Evolutionary conservation across 2,329 filamentous ascomycete species (phyloP).

Genomic region (Diaporthe sp.): DNA sequence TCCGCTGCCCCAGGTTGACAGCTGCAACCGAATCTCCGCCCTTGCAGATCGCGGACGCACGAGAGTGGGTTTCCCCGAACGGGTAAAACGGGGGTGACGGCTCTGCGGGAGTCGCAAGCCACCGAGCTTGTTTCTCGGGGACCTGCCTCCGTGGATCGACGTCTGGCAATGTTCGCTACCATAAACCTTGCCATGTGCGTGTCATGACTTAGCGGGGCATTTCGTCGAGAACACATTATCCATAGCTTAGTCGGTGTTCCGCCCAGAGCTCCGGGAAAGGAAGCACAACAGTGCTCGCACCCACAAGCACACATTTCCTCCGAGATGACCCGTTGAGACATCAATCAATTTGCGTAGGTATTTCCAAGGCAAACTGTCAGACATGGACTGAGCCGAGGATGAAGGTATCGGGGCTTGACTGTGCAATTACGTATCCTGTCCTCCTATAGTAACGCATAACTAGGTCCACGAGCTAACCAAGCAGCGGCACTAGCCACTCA

Average conservation of each 20-base stretch:
- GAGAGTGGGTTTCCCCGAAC: constrained; percentile 9
- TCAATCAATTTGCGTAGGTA: too few species aligned
- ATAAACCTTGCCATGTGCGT: not conserved
- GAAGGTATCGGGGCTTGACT: too few species aligned
- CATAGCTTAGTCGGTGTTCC: not conserved
- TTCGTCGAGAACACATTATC: not conserved
- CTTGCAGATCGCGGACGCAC: constrained; percentile 13
- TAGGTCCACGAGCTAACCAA: too few species aligned
- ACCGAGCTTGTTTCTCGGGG: constrained; percentile 26
- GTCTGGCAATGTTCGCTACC: not conserved
- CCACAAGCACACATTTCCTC: too few species aligned
- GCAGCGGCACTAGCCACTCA: too few species aligned
- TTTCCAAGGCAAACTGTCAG: too few species aligned
- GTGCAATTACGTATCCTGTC: too few species aligned
- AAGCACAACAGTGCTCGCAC: too few species aligned
- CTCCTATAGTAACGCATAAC: too few species aligned
- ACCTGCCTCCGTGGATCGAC: constrained; percentile 36
- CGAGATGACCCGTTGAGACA: too few species aligned
- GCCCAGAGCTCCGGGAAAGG: not conserved
- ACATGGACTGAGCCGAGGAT: too few species aligned
- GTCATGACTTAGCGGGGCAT: not conserved
- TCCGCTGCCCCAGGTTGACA: constrained; percentile 22
- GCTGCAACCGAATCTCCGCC: not conserved
- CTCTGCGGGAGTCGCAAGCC: constrained; percentile 2
- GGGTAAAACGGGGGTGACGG: constrained; percentile 18